A percentile compares a stretch with the other conserved stretches of the same genome.
Conservation (phyloP, 495 filamentous ascomycete genomes). For the Daldinia concentrica region DNA sequence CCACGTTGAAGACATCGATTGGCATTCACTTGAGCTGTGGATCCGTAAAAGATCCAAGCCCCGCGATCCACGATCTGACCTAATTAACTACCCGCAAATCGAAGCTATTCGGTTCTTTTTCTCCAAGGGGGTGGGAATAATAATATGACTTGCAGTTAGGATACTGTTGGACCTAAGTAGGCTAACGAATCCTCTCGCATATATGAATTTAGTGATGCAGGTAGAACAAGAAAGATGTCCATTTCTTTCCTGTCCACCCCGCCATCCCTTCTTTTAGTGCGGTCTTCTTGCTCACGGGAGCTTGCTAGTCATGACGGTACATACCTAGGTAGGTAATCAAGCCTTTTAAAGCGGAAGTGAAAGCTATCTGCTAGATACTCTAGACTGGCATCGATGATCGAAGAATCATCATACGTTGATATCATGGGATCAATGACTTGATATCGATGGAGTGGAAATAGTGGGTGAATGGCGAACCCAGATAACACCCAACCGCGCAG, state of each 20-base stretch:
- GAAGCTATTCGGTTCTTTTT: constrained; percentile 17
- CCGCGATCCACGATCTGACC: constrained; percentile 20
- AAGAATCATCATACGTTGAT: not conserved
- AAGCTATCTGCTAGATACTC: not conserved
- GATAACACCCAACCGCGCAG: not conserved
- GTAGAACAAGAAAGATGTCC: constrained; percentile 10
- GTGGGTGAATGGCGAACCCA: not conserved
- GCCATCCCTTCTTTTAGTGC: constrained; percentile 18
- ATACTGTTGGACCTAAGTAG: not conserved
- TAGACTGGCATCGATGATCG: constrained; percentile 1
- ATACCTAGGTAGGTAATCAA: constrained; percentile 10
- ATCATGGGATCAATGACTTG: constrained; percentile 9
- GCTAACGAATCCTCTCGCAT: constrained; percentile 9
- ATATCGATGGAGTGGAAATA: not conserved
- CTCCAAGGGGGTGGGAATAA: constrained; percentile 9
- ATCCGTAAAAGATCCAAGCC: constrained; percentile 18
- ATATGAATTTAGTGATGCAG: constrained; percentile 10
- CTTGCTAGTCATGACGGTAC: constrained; percentile 10
- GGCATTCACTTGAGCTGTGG: constrained; percentile 18
- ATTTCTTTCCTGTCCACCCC: constrained; percentile 15
- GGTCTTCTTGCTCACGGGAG: constrained; percentile 9
- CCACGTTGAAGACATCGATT: constrained; percentile 37
- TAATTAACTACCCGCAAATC: constrained; percentile 23
- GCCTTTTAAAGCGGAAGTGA: constrained; percentile 8
- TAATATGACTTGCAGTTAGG: constrained; percentile 33